A percentile compares a stretch with the other conserved stretches of the same genome.
phyloP scores from a whole-genome alignment of 306 rosid species.

The Quercus mongolica region DNA sequence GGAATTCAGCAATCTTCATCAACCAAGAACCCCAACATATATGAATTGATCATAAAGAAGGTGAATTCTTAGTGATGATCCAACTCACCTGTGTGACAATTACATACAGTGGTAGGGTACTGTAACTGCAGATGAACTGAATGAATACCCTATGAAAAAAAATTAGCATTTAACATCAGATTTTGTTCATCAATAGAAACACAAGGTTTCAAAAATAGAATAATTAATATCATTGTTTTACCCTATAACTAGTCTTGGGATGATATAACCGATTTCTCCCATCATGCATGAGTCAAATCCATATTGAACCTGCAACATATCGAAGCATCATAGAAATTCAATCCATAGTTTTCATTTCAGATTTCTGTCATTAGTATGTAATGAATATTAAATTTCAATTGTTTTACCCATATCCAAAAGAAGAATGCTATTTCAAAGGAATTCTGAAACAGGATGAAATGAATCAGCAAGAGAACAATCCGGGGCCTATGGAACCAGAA shows the following conservation, averaged over 20 bases:
- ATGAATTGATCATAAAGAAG: background rate
- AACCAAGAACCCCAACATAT: background rate
- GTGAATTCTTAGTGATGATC: background rate
- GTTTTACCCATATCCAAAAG: conserved; percentile 33
- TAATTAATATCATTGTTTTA: background rate
- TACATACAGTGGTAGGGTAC: conserved; percentile 35
- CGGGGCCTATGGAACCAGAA: conserved; percentile 31
- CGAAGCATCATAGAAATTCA: background rate
- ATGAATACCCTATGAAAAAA: conserved; percentile 15
- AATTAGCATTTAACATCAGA: background rate
- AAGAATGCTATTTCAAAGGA: conserved; percentile 34
- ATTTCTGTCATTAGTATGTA: background rate
- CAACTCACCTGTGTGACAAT: conserved; percentile 31
- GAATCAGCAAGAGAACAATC: conserved; percentile 28
- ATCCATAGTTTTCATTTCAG: background rate
- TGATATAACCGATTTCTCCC: conserved; percentile 26
- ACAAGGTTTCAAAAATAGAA: background rate
- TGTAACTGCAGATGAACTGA: conserved; percentile 34
- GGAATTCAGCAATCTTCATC: background rate
- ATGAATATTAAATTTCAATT: background rate
- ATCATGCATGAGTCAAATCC: conserved; percentile 32
- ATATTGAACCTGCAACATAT: conserved; percentile 30
- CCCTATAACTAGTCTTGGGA: conserved; percentile 41
- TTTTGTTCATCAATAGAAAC: background rate
- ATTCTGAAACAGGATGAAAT: conserved; percentile 35